phyloP scores from a whole-genome alignment of 2,329 filamentous ascomycete genomes.

The Calonectria ilicicola region DNA sequence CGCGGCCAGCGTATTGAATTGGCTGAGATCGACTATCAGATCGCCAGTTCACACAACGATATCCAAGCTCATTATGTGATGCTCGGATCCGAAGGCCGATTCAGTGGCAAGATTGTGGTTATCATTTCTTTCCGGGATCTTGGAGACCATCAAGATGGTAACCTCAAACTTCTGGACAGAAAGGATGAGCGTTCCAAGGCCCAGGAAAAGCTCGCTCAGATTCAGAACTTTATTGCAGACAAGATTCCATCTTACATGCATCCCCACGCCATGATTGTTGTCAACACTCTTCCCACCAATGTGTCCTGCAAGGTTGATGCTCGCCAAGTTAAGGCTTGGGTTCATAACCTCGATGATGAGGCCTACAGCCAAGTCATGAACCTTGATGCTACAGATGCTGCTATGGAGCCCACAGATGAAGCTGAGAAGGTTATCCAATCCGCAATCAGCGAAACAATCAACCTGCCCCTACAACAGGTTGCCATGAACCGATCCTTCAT shows the following conservation, averaged over 20 bases:
- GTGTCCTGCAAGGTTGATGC: slow-evolving; percentile 7
- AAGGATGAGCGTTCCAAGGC: neutral
- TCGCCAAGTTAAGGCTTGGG: neutral
- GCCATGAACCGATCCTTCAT: neutral
- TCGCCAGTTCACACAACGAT: neutral
- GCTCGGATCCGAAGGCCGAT: neutral
- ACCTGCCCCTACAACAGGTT: neutral
- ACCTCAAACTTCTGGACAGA: neutral
- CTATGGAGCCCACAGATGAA: neutral
- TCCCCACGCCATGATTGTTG: slow-evolving; percentile 7
- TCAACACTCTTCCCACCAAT: neutral
- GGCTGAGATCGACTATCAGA: slow-evolving; percentile 7
- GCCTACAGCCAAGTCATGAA: neutral
- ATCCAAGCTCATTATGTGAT: neutral
- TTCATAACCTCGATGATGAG: neutral
- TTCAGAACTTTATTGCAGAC: neutral
- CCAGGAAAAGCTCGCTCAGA: neutral
- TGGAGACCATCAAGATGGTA: neutral
- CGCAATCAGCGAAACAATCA: neutral
- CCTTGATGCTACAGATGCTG: neutral
- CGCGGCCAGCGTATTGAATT: slow-evolving; percentile 12
- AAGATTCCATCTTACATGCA: slow-evolving; percentile 20
- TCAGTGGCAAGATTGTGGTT: neutral
- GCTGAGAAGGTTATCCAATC: slow-evolving; percentile 1
- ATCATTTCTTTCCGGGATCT: neutral